Evolutionary conservation across 2,329 filamentous ascomycete genomes (phyloP), one percentile per base, ranked within the genome.

Genomic region (Talaromyces sp.): DNA sequence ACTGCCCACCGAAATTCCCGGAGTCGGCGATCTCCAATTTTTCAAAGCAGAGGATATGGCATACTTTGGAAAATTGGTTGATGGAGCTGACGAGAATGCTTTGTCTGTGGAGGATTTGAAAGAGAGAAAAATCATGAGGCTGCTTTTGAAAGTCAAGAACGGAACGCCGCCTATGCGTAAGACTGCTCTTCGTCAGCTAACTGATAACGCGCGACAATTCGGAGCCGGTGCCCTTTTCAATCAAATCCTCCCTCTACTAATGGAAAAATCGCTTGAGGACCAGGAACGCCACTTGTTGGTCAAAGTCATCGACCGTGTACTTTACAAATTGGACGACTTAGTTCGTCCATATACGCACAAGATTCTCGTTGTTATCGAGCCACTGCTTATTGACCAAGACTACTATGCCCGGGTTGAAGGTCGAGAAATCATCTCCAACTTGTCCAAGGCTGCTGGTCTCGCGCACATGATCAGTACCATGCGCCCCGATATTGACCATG

Each of bases 391-490:
- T 71, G 96, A 99, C 73, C 95, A 99, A 79, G 96, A 99, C 78
- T 99, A 99, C 79, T 99, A 99, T 76, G 95, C 96, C 50, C 89
- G 95, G 75, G 95, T 99, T 5, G 95, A 99, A 77, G 95, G 95
- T 76, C 91, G 95, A 68, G 95, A 99, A 76, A 99, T 99, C 69
- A 99, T 99, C 69, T 98, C 94, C 60, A 99, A 99, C 75, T 86
- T 99, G 56, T 91, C 90, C 73, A 99, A 99, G 78, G 95, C 95
- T 28, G 95, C 96, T 65, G 96, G 95, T 73, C 85, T 99, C 60
- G 95, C 95, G 18, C 95, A 96, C 68, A 99, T 99, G 95, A 99
- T 99, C 75, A 96, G 92, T 78, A 96, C 93, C 8, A 99, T 99
- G 95, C 86, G 95, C 71, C 96, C 95, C 0, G 95, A 99, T 84